phyloP scores from a whole-genome alignment of 805 yeast genomes.

The Candida sonorensis region DNA sequence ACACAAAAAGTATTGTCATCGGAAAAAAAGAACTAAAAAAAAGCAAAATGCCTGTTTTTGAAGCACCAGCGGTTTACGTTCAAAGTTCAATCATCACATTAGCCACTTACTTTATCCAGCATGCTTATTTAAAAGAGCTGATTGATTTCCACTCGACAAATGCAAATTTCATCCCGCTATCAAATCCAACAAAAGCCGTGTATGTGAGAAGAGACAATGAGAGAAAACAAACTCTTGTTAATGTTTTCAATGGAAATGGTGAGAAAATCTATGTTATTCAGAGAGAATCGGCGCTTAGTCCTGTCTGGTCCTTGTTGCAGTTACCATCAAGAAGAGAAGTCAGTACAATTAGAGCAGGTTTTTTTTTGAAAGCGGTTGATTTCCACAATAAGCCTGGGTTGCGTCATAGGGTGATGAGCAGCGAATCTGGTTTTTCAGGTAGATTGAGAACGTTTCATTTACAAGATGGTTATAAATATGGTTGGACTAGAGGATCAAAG shows the following conservation, averaged over 20 bases:
- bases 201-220: conserved; percentile 45
- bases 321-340: conserved; percentile 40
- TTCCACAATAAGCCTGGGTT: conserved; percentile 41
- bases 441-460: conserved; percentile 41
- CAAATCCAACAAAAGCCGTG: conserved; percentile 32
- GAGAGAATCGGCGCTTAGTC: conserved; percentile 38
- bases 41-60: conserved; percentile 33
- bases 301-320: conserved; percentile 45
- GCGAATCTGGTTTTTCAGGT: conserved; percentile 33
- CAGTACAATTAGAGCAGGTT: conserved; percentile 46
- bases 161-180: conserved; percentile 35
- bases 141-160: conserved; percentile 33
- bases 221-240: conserved; percentile 37
- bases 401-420: conserved; percentile 36
- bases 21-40: too few species aligned
- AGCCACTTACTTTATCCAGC: conserved; percentile 37
- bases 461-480: conserved; percentile 46
- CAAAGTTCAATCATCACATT: conserved; percentile 33
- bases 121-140: conserved; percentile 31
- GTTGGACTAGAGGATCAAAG: conserved; percentile 49
- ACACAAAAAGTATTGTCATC: too few species aligned
- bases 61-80: conserved; percentile 41
- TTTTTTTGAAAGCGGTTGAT: conserved; percentile 37
- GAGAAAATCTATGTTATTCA: conserved; percentile 43
- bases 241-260: conserved; percentile 41